These are phyloP conservation scores for Micractinium sp. DNA, from an alignment of 139 green algal species.

Conservation along the genomic window DNA sequence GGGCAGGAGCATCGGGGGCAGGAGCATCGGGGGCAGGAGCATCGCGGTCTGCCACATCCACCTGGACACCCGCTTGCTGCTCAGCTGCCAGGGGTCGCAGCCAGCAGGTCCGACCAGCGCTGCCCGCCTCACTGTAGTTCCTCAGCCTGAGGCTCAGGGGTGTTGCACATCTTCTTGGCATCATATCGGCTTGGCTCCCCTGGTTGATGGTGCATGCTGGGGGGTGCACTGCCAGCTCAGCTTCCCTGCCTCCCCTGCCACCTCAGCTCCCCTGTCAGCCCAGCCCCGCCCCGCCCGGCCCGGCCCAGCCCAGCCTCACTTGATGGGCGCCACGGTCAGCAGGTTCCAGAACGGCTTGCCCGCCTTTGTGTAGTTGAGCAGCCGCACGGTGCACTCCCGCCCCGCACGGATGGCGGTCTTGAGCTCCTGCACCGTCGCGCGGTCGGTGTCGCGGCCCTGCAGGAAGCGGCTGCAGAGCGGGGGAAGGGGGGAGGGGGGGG, in stretches of 20 bases:
- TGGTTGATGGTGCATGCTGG: too few species aligned
- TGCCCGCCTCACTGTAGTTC: background rate
- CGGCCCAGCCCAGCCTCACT: background rate
- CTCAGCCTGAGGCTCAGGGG: too few species aligned
- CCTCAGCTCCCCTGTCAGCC: too few species aligned
- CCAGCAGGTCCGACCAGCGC: background rate
- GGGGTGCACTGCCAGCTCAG: too few species aligned
- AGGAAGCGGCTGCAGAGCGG: slow-evolving; percentile 78
- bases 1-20: too few species aligned
- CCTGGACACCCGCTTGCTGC: background rate
- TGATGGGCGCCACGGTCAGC: slow-evolving; percentile 94
- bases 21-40: too few species aligned
- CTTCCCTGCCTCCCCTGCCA: too few species aligned
- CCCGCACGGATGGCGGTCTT: slow-evolving; percentile 76
- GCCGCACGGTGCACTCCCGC: slow-evolving; percentile 83
- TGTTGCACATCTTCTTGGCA: too few species aligned
- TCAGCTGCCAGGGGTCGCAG: background rate
- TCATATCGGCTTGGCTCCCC: too few species aligned
- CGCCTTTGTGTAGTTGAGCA: slow-evolving; percentile 96
- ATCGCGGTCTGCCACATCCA: too few species aligned
- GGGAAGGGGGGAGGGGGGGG: background rate
- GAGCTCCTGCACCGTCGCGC: slow-evolving; percentile 76
- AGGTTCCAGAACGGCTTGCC: slow-evolving; percentile 97
- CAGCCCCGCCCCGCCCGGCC: background rate
- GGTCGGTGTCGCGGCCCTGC: slow-evolving; percentile 89